A percentile compares a stretch with the other conserved stretches of the same genome.
phyloP scores from a whole-genome alignment of 2,329 filamentous ascomycete genomes.

The Raffaelea albimanens region DNA sequence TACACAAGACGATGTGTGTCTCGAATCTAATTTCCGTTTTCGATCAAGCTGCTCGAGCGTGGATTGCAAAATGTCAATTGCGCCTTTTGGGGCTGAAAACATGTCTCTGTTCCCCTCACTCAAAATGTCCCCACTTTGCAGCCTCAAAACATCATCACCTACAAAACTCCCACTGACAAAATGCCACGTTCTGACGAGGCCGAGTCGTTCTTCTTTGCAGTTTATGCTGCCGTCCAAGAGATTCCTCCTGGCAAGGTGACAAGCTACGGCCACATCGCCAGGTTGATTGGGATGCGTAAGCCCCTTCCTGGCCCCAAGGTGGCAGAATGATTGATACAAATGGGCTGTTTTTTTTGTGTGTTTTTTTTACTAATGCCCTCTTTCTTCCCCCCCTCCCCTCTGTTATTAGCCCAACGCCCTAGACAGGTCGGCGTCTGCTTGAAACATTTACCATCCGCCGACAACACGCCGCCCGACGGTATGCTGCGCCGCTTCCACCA shows the following conservation, averaged over 20 bases:
- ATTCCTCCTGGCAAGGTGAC: conserved; percentile 79
- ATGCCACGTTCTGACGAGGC: conserved; percentile 71
- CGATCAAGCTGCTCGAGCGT: too few species aligned
- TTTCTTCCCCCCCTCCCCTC: neutral
- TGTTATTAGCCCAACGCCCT: conserved; percentile 52
- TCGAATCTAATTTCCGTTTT: too few species aligned
- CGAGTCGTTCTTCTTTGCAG: conserved; percentile 61
- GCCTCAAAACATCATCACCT: too few species aligned
- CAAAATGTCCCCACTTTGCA: too few species aligned
- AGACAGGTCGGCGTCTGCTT: conserved; percentile 86
- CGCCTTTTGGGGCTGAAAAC: too few species aligned
- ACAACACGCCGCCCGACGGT: conserved; percentile 29
- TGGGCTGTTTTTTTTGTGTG: too few species aligned
- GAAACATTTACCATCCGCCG: conserved; percentile 56
- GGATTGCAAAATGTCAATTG: too few species aligned
- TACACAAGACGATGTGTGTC: too few species aligned
- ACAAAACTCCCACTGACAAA: too few species aligned
- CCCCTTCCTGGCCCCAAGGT: conserved; percentile 10
- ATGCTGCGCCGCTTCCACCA: conserved; percentile 52
- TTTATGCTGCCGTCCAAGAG: conserved; percentile 78
- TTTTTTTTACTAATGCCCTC: too few species aligned
- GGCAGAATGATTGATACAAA: too few species aligned
- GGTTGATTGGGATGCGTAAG: conserved; percentile 63
- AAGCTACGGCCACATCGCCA: conserved; percentile 74
- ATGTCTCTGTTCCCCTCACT: too few species aligned